Base-by-base conservation (phyloP, 495 filamentous ascomycete genomes). In the Cudoniella acicularis region DNA sequence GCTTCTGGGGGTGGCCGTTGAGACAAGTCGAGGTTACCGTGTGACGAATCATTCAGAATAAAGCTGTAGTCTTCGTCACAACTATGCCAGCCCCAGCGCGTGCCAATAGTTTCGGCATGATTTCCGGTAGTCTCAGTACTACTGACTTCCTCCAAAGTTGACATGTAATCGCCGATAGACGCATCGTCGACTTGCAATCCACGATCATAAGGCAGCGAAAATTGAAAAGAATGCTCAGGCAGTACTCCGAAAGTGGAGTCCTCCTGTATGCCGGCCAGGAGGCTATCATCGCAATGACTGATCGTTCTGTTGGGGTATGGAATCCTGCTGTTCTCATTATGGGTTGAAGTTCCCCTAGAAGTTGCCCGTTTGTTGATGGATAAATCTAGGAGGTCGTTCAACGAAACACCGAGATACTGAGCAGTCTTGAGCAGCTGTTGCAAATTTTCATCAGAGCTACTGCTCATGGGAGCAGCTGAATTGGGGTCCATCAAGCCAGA, bases 51-150 rank as follows among this genome's bases (percentile, higher is more conserved):
- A n/a, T 56, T 47, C 18, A 9, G 24, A 24, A 49, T 22, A 17
- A 47, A 56, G 45, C 23, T 27, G 41, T 46, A 56, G 27, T 56
- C 54, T 26, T 43, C 54, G 22, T 56, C 54, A 56, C 54, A 56
- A 49, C 54, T 49, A 47, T 9, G 45, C 23, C 40, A 49, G 20
- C 22, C n/a, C 17, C 22, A n/a, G 16, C 3, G 16, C 23, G 8
- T 26, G 21, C 48, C 23, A 9, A 13, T 24, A 51, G 17, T 8
- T n/a, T 36, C 30, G 30, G 13, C 4, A 36, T 36, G 30, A 36
- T 36, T 36, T 6, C 30, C 30, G 30, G 13, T 36, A 6, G 13
- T 36, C 30, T 36, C 30, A 13, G 13, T 36, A 36, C 30, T 36
- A 36, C 13, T 36, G 30, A 4, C 4, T 36, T 6, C 30, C 30